Evolutionary conservation across 2,329 filamentous ascomycete genomes (phyloP).

Genomic region (Alternaria gaisen): DNA sequence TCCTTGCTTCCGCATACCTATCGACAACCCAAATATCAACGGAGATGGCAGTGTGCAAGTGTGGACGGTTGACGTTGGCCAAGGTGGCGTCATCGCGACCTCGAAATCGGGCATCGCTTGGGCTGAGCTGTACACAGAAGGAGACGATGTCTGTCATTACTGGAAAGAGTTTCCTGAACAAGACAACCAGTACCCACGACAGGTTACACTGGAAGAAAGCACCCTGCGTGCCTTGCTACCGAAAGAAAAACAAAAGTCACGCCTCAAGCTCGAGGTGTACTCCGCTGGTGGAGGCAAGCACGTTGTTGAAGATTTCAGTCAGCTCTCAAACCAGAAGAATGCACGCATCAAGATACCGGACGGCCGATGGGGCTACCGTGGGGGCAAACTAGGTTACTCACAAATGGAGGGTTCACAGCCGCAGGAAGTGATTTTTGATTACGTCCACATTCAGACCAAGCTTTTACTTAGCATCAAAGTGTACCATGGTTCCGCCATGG

Average conservation of each 20-base stretch:
- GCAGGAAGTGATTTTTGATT: constrained; percentile 78
- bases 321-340: constrained; percentile 71
- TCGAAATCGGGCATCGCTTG: constrained; percentile 84
- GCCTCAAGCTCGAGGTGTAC: constrained; percentile 75
- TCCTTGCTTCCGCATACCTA: constrained; percentile 85
- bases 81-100: constrained; percentile 79
- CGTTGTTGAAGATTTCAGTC: constrained; percentile 78
- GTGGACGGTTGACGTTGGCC: constrained; percentile 82
- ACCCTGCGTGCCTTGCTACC: constrained; percentile 77
- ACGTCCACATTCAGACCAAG: constrained; percentile 69
- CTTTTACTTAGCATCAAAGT: constrained; percentile 78
- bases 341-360: constrained; percentile 78
- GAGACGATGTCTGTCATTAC: constrained; percentile 79
- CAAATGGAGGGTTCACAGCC: constrained; percentile 74
- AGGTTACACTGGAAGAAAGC: constrained; percentile 77
- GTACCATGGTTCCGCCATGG: constrained; percentile 78
- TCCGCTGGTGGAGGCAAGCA: constrained; percentile 78
- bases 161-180: constrained; percentile 83
- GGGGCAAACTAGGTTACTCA: constrained; percentile 76
- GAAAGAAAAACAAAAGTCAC: constrained; percentile 74
- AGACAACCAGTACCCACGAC: constrained; percentile 69
- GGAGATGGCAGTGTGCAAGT: constrained; percentile 82
- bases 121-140: constrained; percentile 81
- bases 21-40: constrained; percentile 66
- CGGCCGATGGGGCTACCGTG: constrained; percentile 76